These are phyloP conservation scores for Hyparrhenia diplandra DNA, from an alignment of 176 grass and related monocot genomes.

Conservation along the genomic window DNA sequence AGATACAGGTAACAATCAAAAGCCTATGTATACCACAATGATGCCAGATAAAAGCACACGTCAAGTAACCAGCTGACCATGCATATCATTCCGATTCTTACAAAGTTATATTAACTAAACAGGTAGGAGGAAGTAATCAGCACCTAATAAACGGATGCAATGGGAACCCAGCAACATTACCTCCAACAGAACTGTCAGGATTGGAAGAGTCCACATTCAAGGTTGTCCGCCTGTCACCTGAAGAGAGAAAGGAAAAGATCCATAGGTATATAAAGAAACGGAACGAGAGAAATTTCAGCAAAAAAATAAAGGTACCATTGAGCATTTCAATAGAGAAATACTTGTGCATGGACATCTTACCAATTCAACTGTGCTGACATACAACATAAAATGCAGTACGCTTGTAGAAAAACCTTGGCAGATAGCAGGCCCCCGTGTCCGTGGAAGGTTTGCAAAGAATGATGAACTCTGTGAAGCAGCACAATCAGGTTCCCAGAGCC, in stretches of 20 bases:
- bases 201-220: slow-evolving; percentile 78
- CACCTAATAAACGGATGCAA: slow-evolving; percentile 48
- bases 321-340: slow-evolving; percentile 12
- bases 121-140: slow-evolving; percentile 54
- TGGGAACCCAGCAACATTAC: slow-evolving; percentile 29
- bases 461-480: slow-evolving; percentile 69
- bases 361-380: slow-evolving; percentile 18
- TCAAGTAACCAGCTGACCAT: neutral
- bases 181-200: slow-evolving; percentile 42
- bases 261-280: slow-evolving; percentile 93
- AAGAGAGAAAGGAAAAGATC: slow-evolving; percentile 94
- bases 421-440: slow-evolving; percentile 90
- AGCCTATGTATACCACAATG: neutral
- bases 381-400: slow-evolving; percentile 71
- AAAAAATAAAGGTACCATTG: slow-evolving; percentile 90
- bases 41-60: neutral
- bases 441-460: slow-evolving; percentile 92
- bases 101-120: slow-evolving; percentile 16
- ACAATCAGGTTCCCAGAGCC: slow-evolving; percentile 40
- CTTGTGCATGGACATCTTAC: slow-evolving; percentile 4
- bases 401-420: slow-evolving; percentile 96
- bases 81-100: slow-evolving; percentile 2
- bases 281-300: slow-evolving; percentile 91
- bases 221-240: slow-evolving; percentile 65
- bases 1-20: slow-evolving; percentile 56